Conservation (phyloP, 495 filamentous ascomycete genomes). For the Penicillium waksmanii region DNA sequence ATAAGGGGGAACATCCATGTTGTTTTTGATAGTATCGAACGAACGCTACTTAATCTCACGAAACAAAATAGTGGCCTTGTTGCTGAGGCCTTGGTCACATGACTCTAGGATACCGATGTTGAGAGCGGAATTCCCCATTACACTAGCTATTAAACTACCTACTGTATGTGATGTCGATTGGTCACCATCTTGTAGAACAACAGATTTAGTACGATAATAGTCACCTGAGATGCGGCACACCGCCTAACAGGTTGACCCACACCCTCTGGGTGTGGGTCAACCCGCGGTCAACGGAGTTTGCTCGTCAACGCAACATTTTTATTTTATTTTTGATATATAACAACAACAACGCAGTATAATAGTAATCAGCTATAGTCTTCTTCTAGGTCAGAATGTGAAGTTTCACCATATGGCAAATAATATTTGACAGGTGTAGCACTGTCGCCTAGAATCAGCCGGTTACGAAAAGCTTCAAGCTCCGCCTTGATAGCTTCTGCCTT, state of each 20-base stretch:
- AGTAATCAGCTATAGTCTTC: neutral
- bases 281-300: neutral
- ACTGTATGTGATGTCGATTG: too few species aligned
- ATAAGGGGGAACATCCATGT: too few species aligned
- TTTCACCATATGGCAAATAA: neutral
- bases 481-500: neutral
- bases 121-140: too few species aligned
- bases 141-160: too few species aligned
- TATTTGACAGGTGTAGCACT: neutral
- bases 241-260: neutral
- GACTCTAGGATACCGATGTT: too few species aligned
- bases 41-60: too few species aligned
- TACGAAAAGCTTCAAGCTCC: neutral
- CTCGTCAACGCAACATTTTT: neutral
- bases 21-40: too few species aligned
- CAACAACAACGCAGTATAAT: neutral
- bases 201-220: neutral
- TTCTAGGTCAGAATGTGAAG: neutral
- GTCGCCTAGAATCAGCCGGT: neutral
- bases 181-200: too few species aligned
- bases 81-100: too few species aligned
- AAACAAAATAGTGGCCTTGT: too few species aligned
- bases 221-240: neutral
- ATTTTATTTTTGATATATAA: neutral
- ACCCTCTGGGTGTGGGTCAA: neutral